These are phyloP conservation scores for Macadamia tetraphylla DNA, from an alignment of 164 flowering plant genomes.

Conservation along the genomic window DNA sequence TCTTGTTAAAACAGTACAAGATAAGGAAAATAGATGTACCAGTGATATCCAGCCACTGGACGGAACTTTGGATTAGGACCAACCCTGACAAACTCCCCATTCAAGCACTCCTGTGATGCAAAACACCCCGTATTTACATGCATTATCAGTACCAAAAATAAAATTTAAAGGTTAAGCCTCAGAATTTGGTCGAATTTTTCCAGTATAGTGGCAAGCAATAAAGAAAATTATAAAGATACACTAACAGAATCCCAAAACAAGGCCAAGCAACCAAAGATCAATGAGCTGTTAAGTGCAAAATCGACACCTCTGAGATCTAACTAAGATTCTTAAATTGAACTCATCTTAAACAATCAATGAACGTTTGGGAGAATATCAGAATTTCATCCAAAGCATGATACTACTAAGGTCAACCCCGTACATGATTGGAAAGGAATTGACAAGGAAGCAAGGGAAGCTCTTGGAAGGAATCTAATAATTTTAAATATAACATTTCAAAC, in stretches of 20 bases:
- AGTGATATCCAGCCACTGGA: conserved; percentile 94
- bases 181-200: conserved; percentile 1
- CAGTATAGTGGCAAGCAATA: not conserved
- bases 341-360: too few relatives aligned
- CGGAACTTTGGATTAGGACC: conserved; percentile 92
- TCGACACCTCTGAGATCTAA: too few relatives aligned
- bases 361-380: too few relatives aligned
- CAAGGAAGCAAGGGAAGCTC: too few relatives aligned
- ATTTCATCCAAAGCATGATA: too few relatives aligned
- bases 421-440: too few relatives aligned
- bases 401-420: too few relatives aligned
- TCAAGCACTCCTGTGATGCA: conserved; percentile 68
- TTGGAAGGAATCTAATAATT: too few relatives aligned
- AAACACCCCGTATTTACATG: not conserved
- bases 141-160: not conserved
- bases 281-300: too few relatives aligned
- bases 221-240: not conserved
- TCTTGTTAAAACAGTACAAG: not conserved
- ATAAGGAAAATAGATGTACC: conserved; percentile 35
- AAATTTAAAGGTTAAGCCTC: not conserved
- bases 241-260: not conserved
- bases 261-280: not conserved
- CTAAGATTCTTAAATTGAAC: too few relatives aligned
- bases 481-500: too few relatives aligned
- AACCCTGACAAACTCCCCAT: conserved; percentile 95